Evolutionary conservation across 2,329 filamentous ascomycete species (phyloP).

Genomic region (Aspergillus niger): DNA sequence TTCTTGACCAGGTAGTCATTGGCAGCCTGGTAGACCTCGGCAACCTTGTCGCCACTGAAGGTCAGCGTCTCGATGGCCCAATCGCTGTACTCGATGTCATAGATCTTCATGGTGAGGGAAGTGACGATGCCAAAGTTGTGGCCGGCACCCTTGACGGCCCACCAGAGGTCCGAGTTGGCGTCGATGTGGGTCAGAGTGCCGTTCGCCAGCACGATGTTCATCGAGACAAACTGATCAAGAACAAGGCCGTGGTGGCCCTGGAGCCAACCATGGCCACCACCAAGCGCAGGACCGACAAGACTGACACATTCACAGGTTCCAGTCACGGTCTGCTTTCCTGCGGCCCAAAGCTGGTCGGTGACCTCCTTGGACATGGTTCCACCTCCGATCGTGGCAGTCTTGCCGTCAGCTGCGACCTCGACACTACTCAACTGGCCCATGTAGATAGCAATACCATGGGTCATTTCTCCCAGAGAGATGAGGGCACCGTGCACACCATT

Average conservation of each 20-base stretch:
- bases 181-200: conserved; percentile 46
- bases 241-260: conserved; percentile 58
- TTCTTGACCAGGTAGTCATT: conserved; percentile 51
- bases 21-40: conserved; percentile 49
- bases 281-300: conserved; percentile 53
- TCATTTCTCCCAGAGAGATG: conserved; percentile 52
- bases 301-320: conserved; percentile 57
- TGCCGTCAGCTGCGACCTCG: conserved; percentile 44
- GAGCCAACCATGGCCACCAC: conserved; percentile 60
- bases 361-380: conserved; percentile 52
- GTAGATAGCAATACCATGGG: conserved; percentile 55
- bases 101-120: conserved; percentile 50
- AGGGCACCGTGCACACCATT: conserved; percentile 57
- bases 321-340: conserved; percentile 55
- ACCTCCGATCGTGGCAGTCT: conserved; percentile 53
- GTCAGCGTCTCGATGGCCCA: conserved; percentile 48
- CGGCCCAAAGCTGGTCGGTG: conserved; percentile 52
- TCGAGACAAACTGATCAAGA: conserved; percentile 55
- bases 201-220: conserved; percentile 56
- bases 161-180: conserved; percentile 55
- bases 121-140: conserved; percentile 63
- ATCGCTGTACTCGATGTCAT: conserved; percentile 40
- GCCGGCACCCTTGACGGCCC: conserved; percentile 59
- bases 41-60: conserved; percentile 54
- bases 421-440: conserved; percentile 47